phyloP scores from a whole-genome alignment of 108 stramenopile genomes.

The Epipyxis sp. region DNA sequence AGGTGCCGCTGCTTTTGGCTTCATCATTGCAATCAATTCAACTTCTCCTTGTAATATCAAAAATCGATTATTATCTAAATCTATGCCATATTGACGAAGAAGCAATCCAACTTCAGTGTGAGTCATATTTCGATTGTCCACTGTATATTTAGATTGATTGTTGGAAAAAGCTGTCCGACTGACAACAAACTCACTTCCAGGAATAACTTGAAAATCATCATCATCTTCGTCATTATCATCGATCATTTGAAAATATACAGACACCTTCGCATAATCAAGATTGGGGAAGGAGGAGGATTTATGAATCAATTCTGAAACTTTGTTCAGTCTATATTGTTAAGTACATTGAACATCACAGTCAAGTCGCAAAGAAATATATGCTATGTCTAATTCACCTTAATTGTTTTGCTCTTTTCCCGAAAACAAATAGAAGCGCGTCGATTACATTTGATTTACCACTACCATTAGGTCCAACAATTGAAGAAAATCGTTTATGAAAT shows the following conservation, averaged over 20 bases:
- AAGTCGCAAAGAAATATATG: too few species aligned
- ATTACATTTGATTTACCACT: conserved; percentile 95
- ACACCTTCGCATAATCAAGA: conserved; percentile 73
- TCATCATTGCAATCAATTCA: conserved; percentile 97
- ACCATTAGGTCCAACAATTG: conserved; percentile 66
- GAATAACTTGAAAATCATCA: conserved; percentile 74
- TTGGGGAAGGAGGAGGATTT: conserved; percentile 63
- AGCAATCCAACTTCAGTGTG: conserved; percentile 81
- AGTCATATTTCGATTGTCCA: conserved; percentile 74
- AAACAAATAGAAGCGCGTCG: conserved; percentile 99
- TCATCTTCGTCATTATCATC: conserved; percentile 68
- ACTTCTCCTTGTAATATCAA: conserved; percentile 90
- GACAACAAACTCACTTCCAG: conserved; percentile 70
- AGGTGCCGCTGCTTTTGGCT: conserved; percentile 69
- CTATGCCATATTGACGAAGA: conserved; percentile 79
- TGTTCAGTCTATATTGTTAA: conserved; percentile 31
- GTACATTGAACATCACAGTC: too few species aligned
- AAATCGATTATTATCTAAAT: conserved; percentile 97
- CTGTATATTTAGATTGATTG: conserved; percentile 80
- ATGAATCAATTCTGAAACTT: conserved; percentile 94
- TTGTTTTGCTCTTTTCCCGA: conserved; percentile 96
- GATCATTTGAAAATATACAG: conserved; percentile 89
- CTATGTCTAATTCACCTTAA: conserved; percentile 80
- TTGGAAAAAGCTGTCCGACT: conserved; percentile 75
- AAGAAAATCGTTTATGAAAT: conserved; percentile 80